Evolutionary conservation across 2,329 filamentous ascomycete genomes (phyloP), one percentile per base, ranked within the genome.

Genomic region (Blumeria hordei): DNA sequence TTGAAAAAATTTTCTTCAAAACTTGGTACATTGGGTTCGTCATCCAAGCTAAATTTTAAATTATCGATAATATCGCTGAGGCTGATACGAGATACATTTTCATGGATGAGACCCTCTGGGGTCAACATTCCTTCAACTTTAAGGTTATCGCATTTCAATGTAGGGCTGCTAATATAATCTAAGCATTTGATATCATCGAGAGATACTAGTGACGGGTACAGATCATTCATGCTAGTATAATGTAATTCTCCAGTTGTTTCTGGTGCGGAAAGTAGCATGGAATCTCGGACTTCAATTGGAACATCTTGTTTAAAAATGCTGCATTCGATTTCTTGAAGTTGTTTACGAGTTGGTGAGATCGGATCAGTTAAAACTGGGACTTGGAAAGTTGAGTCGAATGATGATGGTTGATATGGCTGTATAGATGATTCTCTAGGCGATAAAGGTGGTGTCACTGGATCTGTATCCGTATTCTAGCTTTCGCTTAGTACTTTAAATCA

Each of bases 151-250:
- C 43, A 36, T 18, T 56, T 62, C 3, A 59, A 10, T 39, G 54
- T 53, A 41, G 53, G 49, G 8, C 21, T 12, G 35, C 58, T 54
- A n/a, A 45, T 8, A n/a, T 55, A 37, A 10, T 58, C 53, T 8
- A 56, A 53, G 39, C 55, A 21, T 5, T 37, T 7, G 8, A 34
- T 50, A n/a, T 54, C 53, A 9, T 57, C 55, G 4, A 59, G 14
- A 47, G 52, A 60, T 33, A 54, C 59, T 6, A 60, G 51, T 33
- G 60, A 56, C 1, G 57, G 55, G 39, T 60, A 62, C 36, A 95
- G 70, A 61, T 93, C 84, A 3, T 74, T 70, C 21, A 94, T 75
- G 59, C 80, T 84, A 12, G 81, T 71, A 6, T 75, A 69, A 39
- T 74, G 72, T 21, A 47, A 11, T 2, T 47, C 18, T 2, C 32